These are phyloP conservation scores for Vitis cinerea DNA, from an alignment of 164 flowering plant genomes.

Conservation along the genomic window DNA sequence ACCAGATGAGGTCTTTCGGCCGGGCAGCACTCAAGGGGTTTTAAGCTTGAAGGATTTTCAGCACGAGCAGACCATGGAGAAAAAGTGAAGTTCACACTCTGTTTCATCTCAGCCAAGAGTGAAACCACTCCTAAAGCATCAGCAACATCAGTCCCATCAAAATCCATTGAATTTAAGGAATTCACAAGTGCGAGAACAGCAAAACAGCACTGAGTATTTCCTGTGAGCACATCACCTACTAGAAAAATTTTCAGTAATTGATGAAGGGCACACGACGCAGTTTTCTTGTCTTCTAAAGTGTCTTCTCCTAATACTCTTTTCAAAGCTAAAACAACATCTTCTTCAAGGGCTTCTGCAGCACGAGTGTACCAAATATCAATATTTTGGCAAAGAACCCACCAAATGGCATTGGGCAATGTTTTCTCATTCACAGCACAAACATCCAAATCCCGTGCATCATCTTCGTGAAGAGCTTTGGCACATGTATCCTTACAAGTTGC, in stretches of 20 bases:
- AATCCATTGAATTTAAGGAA: constrained; percentile 57
- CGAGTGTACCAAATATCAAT: constrained; percentile 87
- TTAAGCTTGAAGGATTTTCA: too few relatives aligned
- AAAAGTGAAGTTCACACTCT: too few relatives aligned
- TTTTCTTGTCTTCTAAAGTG: constrained; percentile 71
- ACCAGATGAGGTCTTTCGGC: too few relatives aligned
- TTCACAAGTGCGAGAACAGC: too few relatives aligned
- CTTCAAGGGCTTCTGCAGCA: constrained; percentile 59
- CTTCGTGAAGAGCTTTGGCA: constrained; percentile 11
- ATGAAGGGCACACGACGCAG: constrained; percentile 77
- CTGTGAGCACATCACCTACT: constrained; percentile 66
- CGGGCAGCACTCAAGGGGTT: too few relatives aligned
- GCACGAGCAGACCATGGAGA: too few relatives aligned
- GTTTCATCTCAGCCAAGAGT: too few relatives aligned
- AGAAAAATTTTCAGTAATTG: constrained; percentile 76
- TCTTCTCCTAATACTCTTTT: constrained; percentile 79
- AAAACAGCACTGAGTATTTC: too few relatives aligned
- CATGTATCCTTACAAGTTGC: constrained; percentile 8
- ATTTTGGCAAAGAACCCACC: constrained; percentile 78
- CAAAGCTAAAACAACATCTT: constrained; percentile 55
- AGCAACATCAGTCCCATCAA: constrained; percentile 51
- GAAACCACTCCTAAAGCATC: too few relatives aligned
- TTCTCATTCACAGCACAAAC: constrained; percentile 43
- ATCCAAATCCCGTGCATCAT: constrained; percentile 48
- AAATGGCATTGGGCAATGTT: constrained; percentile 59